A percentile compares a stretch with the other conserved stretches of the same genome.
Evolutionary conservation across 192 early-diverging fungal genomes (phyloP).

Genomic region (Obelidium mucronatum): DNA sequence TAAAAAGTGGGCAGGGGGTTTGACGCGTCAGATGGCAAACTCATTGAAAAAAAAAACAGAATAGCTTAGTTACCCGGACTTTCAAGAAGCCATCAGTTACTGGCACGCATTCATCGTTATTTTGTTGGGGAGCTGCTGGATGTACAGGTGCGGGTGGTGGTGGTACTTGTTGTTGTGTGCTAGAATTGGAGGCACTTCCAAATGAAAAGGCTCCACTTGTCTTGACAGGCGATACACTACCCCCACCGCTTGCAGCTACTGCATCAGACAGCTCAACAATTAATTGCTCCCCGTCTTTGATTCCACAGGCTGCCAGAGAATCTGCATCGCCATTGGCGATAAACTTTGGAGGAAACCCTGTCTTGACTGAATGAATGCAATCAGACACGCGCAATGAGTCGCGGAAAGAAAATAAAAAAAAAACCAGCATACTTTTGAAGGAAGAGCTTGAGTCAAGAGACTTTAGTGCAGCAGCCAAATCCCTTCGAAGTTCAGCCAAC

Average conservation of each 20-base stretch:
- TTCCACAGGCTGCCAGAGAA: constrained; percentile 21
- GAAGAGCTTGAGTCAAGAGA: background rate
- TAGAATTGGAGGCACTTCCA: background rate
- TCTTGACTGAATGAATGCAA: constrained; percentile 13
- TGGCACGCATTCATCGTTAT: background rate
- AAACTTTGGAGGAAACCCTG: constrained; percentile 35
- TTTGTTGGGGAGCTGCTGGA: background rate
- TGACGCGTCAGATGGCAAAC: background rate
- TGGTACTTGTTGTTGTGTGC: background rate
- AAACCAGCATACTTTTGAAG: background rate
- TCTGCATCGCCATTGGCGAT: background rate
- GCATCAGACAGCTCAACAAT: constrained; percentile 3
- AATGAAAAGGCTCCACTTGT: background rate
- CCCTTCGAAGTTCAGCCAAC: background rate
- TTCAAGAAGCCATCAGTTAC: constrained; percentile 16
- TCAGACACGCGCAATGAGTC: background rate
- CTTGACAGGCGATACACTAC: too few species aligned
- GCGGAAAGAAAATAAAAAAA: background rate
- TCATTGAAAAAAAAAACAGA: background rate
- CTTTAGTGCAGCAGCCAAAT: background rate
- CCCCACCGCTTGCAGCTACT: background rate
- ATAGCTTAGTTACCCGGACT: background rate
- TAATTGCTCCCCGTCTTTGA: constrained; percentile 35
- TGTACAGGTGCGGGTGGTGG: background rate
- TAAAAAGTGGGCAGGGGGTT: constrained; percentile 28